Base-by-base conservation (phyloP, 768 basidiomycete species). In the Cystobasidium ongulense region DNA sequence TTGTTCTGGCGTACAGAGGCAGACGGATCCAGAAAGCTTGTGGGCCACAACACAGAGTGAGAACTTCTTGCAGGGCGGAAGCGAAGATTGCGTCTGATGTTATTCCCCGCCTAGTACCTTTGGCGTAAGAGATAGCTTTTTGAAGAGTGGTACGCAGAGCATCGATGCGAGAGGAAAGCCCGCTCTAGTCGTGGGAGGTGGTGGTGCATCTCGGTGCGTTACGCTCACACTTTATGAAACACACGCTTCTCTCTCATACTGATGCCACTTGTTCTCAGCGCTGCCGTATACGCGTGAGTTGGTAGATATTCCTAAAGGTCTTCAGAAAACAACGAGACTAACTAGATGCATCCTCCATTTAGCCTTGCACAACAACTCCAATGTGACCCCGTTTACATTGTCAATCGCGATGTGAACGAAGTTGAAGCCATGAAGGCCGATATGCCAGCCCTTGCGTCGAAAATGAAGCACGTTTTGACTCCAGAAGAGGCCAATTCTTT, bases 1-100 rank as follows among this genome's bases (percentile, higher is more conserved):
- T 13, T 71, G 1, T 18, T 43, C 57, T 57, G 67, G 53, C 36
- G 25, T 29, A 68, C 18, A 17, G 36, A 70, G 35, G 29, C 53
- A n/a, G 54, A 75, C 21, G 77, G 77, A 2, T 64, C 76, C 59
- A 73, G 74, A 36, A 46, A 57, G 23, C 75, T 78, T 41, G 66
- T 78, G 25, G 77, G 77, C 0, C 77, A 78, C 75, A 78, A 78
- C 68, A 78, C 77, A n/a, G 77, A 78, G 77, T 77, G 18, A 5
- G 57, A 27, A 7, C 21, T 54, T 54, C 52, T 54, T 54, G 7
- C 27, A 54, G 21, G 13, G 17, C 11, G 21, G 21, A 21, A 1
- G 27, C 39, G n/a, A 25, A 38, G 38, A 2, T 31, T 23, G 27
- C 15, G 8, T 13, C 61, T 64, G 11, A 15, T 54, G 59, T 11